A percentile compares a stretch with the other conserved stretches of the same genome.
Conservation (phyloP, 345 rosid species). For the Ailanthus altissimus region DNA sequence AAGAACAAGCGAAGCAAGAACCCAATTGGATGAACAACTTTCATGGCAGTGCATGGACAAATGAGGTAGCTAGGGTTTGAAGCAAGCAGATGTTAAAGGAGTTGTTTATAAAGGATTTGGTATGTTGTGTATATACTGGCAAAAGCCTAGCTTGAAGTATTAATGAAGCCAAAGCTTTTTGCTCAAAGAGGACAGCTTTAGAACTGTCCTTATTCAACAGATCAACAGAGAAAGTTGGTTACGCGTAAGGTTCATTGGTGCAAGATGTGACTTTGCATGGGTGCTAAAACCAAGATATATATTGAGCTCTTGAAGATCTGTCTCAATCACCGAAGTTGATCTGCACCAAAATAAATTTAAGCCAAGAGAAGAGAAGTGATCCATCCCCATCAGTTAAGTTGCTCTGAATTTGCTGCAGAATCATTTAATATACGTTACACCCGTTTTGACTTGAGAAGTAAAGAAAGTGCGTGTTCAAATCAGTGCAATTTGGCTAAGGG, state of each 20-base stretch:
- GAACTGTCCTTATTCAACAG: constrained; percentile 18
- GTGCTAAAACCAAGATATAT: constrained; percentile 27
- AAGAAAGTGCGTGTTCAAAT: constrained; percentile 11
- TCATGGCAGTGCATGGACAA: constrained; percentile 35
- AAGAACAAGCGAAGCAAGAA: constrained; percentile 24
- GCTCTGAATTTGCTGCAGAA: neutral
- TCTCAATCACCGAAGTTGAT: constrained; percentile 15
- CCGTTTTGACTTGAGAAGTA: neutral
- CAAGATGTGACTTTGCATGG: constrained; percentile 37
- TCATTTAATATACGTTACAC: constrained; percentile 14
- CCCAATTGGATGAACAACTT: constrained; percentile 32
- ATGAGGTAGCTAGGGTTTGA: constrained; percentile 15
- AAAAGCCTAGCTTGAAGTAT: neutral
- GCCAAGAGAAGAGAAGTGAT: neutral
- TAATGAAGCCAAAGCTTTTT: constrained; percentile 19
- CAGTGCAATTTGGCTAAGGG: constrained; percentile 2
- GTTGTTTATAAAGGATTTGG: constrained; percentile 13
- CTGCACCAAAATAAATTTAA: neutral
- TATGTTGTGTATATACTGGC: neutral
- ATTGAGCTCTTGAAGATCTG: constrained; percentile 14
- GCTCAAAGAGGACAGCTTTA: constrained; percentile 22
- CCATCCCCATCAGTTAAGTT: neutral
- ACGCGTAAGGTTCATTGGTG: constrained; percentile 4
- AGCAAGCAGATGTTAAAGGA: neutral
- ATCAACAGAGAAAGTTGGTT: constrained; percentile 19